phyloP scores from a whole-genome alignment of 2,329 filamentous ascomycete genomes.

The Allantophomopsis lycopodina region DNA sequence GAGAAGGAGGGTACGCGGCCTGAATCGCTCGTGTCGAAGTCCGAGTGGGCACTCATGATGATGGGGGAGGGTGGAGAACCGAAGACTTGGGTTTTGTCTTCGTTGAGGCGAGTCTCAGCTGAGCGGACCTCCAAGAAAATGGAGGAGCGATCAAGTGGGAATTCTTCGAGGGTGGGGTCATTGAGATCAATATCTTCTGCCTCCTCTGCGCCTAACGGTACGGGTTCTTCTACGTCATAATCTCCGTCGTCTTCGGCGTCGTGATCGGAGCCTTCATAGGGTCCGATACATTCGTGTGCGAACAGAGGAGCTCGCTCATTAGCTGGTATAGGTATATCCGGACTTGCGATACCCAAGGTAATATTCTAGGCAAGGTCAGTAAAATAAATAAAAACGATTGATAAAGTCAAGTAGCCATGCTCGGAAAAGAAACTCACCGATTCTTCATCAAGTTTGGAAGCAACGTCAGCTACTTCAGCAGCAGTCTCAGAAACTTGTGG shows the following conservation, averaged over 20 bases:
- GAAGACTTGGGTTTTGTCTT: conserved; percentile 9
- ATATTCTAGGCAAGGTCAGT: background rate
- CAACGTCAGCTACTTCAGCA: conserved; percentile 29
- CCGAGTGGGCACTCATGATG: conserved; percentile 4
- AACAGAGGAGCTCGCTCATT: conserved; percentile 16
- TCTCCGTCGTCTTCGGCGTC: conserved; percentile 1
- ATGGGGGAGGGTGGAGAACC: conserved; percentile 9
- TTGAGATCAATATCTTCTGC: conserved; percentile 9
- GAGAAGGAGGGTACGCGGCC: no score
- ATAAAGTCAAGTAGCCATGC: no score
- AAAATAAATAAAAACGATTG: background rate
- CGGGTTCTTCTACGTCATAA: conserved; percentile 2
- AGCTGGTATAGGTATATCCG: conserved; percentile 9
- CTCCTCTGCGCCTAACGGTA: background rate
- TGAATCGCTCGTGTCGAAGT: no score
- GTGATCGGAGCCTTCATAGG: conserved; percentile 2
- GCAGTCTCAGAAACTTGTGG: conserved; percentile 26
- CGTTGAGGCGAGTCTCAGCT: conserved; percentile 10
- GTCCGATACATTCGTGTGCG: conserved; percentile 11
- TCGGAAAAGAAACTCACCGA: conserved; percentile 6
- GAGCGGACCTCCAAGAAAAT: conserved; percentile 11
- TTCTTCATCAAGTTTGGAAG: conserved; percentile 21
- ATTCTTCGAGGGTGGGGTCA: conserved; percentile 14
- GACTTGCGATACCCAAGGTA: conserved; percentile 1
- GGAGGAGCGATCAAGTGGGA: conserved; percentile 12